Conservation (phyloP, 495 filamentous ascomycete species). For the Venustampulla echinocandica region DNA sequence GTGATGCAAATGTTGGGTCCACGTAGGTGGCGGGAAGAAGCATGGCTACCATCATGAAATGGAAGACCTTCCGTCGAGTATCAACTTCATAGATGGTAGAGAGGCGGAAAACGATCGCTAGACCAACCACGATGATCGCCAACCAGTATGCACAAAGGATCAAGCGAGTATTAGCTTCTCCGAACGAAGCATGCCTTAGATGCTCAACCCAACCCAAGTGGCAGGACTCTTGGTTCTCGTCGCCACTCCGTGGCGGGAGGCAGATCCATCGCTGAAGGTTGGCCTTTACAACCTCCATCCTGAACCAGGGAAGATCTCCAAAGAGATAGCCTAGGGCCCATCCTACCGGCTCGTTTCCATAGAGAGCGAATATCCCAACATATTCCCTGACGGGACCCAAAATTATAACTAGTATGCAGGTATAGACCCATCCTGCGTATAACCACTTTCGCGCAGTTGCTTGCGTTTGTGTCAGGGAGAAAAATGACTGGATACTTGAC, state of each 20-base stretch:
- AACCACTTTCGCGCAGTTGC: slow-evolving; percentile 69
- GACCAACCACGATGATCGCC: slow-evolving; percentile 55
- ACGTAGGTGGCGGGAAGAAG: slow-evolving; percentile 77
- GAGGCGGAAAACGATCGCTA: slow-evolving; percentile 64
- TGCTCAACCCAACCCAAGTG: slow-evolving; percentile 49
- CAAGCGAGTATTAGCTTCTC: slow-evolving; percentile 75
- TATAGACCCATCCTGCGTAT: slow-evolving; percentile 73
- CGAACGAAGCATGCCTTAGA: slow-evolving; percentile 48
- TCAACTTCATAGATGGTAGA: slow-evolving; percentile 70
- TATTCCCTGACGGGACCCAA: slow-evolving; percentile 64
- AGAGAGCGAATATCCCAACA: slow-evolving; percentile 55
- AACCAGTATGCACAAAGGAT: slow-evolving; percentile 66
- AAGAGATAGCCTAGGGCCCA: slow-evolving; percentile 90
- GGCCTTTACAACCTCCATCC: slow-evolving; percentile 53
- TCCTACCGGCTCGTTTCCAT: slow-evolving; percentile 71
- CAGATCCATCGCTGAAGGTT: slow-evolving; percentile 69
- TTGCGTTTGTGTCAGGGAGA: slow-evolving; percentile 71
- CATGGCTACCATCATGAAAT: slow-evolving; percentile 96
- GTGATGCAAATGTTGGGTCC: slow-evolving; percentile 73
- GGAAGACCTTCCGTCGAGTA: slow-evolving; percentile 96
- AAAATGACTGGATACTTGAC: slow-evolving; percentile 58
- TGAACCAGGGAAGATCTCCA: slow-evolving; percentile 62
- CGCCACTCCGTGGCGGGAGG: slow-evolving; percentile 47
- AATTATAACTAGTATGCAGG: slow-evolving; percentile 51
- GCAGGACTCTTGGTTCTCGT: slow-evolving; percentile 28